Evolutionary conservation across 192 early-diverging fungal species (phyloP).

Genomic region (Coemansia reversa): DNA sequence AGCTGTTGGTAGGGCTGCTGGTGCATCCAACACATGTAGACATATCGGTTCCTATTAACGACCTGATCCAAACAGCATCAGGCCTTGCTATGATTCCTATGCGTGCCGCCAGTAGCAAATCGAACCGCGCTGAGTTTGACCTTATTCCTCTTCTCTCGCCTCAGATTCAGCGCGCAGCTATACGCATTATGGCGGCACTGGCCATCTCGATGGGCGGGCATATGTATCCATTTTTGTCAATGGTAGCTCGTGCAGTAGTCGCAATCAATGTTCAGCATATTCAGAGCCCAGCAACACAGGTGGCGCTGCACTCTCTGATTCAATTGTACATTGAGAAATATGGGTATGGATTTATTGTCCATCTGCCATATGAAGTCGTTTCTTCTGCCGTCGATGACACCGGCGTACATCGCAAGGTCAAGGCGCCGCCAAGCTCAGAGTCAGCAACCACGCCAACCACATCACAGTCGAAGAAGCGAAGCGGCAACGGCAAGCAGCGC

Average conservation of each 20-base stretch:
- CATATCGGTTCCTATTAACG: slow-evolving; percentile 33
- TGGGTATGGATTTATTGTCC: slow-evolving; percentile 40
- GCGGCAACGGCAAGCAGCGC: slow-evolving; percentile 22
- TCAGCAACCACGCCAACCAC: slow-evolving; percentile 1
- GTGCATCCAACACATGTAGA: slow-evolving; percentile 26
- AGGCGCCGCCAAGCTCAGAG: not conserved
- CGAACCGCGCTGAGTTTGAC: slow-evolving; percentile 34
- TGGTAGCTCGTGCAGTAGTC: slow-evolving; percentile 29
- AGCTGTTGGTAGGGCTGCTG: slow-evolving; percentile 39
- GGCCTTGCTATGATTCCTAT: slow-evolving; percentile 35
- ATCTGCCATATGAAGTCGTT: slow-evolving; percentile 41
- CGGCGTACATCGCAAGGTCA: slow-evolving; percentile 18
- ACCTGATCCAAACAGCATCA: slow-evolving; percentile 26
- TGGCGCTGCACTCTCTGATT: slow-evolving; percentile 37
- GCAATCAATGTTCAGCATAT: slow-evolving; percentile 26
- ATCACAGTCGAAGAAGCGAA: slow-evolving; percentile 28
- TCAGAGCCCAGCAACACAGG: slow-evolving; percentile 24
- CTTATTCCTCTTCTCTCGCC: slow-evolving; percentile 39
- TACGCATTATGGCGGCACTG: slow-evolving; percentile 41
- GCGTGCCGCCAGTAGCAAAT: slow-evolving; percentile 35
- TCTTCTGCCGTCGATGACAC: slow-evolving; percentile 20
- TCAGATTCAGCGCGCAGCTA: slow-evolving; percentile 40
- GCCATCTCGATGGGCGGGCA: slow-evolving; percentile 30
- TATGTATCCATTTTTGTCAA: slow-evolving; percentile 41
- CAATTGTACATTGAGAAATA: slow-evolving; percentile 39